phyloP scores from a whole-genome alignment of 108 stramenopile species.

The Conticribra weissflogii region DNA sequence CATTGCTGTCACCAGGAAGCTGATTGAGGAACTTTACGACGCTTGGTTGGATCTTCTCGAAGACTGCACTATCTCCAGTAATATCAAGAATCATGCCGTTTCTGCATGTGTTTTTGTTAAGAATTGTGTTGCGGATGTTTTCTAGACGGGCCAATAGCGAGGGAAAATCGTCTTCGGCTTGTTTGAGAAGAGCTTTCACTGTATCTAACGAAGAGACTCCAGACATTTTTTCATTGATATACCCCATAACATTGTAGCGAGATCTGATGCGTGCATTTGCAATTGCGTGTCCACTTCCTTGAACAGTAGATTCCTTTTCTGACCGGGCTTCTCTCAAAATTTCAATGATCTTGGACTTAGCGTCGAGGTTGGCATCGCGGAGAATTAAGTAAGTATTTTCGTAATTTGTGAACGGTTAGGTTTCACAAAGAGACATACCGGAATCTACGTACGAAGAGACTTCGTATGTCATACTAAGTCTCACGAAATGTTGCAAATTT shows the following conservation, averaged over 20 bases:
- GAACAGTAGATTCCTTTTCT: slow-evolving; percentile 68
- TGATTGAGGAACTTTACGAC: slow-evolving; percentile 72
- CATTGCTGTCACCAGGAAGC: slow-evolving; percentile 74
- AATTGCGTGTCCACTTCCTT: slow-evolving; percentile 83
- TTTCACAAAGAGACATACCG: no score
- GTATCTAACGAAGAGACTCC: slow-evolving; percentile 87
- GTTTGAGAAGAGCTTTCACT: slow-evolving; percentile 74
- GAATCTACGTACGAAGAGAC: no score
- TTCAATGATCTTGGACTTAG: slow-evolving; percentile 88
- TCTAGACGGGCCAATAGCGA: slow-evolving; percentile 82
- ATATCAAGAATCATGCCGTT: slow-evolving; percentile 92
- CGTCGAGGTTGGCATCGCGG: slow-evolving; percentile 88
- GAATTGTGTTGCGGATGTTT: slow-evolving; percentile 80
- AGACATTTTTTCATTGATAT: slow-evolving; percentile 89
- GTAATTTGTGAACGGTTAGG: no score
- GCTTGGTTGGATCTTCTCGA: slow-evolving; percentile 67
- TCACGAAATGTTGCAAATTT: no score
- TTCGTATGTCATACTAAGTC: no score
- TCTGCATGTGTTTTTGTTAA: slow-evolving; percentile 68
- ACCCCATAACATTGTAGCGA: slow-evolving; percentile 88
- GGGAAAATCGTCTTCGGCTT: slow-evolving; percentile 96
- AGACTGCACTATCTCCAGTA: slow-evolving; percentile 82
- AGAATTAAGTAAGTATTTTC: no score
- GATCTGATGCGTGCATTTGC: slow-evolving; percentile 81
- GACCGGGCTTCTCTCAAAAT: slow-evolving; percentile 90